Base-by-base conservation (phyloP, 495 filamentous ascomycete genomes). In the Talaromyces nanjingensis region DNA sequence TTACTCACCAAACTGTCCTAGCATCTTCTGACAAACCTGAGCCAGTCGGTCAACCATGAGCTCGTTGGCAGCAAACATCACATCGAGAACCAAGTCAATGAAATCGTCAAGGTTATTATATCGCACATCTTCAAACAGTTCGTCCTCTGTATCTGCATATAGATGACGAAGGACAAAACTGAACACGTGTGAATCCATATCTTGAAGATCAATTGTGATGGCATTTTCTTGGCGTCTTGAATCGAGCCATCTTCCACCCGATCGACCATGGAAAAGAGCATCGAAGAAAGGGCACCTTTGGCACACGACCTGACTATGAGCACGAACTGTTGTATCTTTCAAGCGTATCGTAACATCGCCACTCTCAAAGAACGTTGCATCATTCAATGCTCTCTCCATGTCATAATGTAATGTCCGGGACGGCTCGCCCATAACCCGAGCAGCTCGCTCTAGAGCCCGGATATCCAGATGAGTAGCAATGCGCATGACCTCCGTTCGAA, bases 231-330 rank as follows among this genome's bases (percentile, higher is more conserved):
- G 69, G n/a, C 86, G 85, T 49, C 93, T 85, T 20, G 81, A 81
- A 42, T 85, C 81, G 6, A 98, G 76, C 94, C 94, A 98, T 62
- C 80, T 81, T 2, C 94, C 94, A 39, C 82, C 82, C 16, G 94
- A 89, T 53, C 91, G 87, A 20, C 96, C 94, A 63, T 89, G 77
- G 76, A 97, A 97, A 22, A 98, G 79, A 4, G 90, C 89, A 65
- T 91, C 79, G 68, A 98, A 98, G 79, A 97, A 98, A 0, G 92
- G 93, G 65, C 92, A 97, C 69, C 96, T 80, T 69, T 88, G 87
- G 63, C 91, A 90, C 55, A 98, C 71, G 20, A 98, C 73, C 18
- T 83, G 75, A 66, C 89, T 93, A 70, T 98, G 93, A 6, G 89
- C 87, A 29, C 74, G 75, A 6, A 92, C 75, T 47, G 77, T 77